These are phyloP conservation scores for Inga oerstediana DNA, from an alignment of 306 rosid species.

Conservation along the genomic window DNA sequence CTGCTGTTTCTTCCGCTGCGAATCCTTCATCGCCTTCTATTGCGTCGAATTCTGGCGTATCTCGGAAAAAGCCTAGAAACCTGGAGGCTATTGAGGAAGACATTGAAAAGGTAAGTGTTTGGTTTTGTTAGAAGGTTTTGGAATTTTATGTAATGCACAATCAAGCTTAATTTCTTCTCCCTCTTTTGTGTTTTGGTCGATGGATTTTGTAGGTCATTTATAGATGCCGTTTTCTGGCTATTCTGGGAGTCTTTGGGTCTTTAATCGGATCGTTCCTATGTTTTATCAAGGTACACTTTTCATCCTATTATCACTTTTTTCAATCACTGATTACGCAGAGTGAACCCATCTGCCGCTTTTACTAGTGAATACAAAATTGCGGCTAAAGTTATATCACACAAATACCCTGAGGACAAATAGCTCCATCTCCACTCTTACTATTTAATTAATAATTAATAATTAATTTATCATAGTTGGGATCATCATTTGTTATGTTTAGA, in stretches of 20 bases:
- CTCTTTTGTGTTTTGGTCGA: constrained; percentile 1
- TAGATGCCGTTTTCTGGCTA: constrained; percentile 72
- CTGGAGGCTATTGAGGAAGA: constrained; percentile 50
- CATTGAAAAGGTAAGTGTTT: constrained; percentile 58
- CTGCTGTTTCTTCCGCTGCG: constrained; percentile 45
- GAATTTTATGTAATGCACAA: neutral
- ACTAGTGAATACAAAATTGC: neutral
- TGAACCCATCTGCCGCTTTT: neutral
- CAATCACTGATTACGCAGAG: neutral
- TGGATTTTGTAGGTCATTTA: constrained; percentile 59
- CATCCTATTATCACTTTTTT: neutral
- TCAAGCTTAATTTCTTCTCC: neutral
- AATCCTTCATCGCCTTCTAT: constrained; percentile 39
- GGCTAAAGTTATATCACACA: neutral
- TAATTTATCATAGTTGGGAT: constrained; percentile 6
- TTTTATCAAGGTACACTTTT: constrained; percentile 71
- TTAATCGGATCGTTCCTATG: constrained; percentile 76
- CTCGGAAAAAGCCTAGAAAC: constrained; percentile 29
- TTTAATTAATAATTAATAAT: constrained; percentile 18
- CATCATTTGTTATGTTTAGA: neutral
- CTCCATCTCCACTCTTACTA: neutral
- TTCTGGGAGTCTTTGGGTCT: constrained; percentile 90
- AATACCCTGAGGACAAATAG: neutral
- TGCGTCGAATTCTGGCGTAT: constrained; percentile 29
- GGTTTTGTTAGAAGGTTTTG: neutral